Conservation (phyloP, 2,329 filamentous ascomycete genomes). For the Raffaelea deltoideospora region DNA sequence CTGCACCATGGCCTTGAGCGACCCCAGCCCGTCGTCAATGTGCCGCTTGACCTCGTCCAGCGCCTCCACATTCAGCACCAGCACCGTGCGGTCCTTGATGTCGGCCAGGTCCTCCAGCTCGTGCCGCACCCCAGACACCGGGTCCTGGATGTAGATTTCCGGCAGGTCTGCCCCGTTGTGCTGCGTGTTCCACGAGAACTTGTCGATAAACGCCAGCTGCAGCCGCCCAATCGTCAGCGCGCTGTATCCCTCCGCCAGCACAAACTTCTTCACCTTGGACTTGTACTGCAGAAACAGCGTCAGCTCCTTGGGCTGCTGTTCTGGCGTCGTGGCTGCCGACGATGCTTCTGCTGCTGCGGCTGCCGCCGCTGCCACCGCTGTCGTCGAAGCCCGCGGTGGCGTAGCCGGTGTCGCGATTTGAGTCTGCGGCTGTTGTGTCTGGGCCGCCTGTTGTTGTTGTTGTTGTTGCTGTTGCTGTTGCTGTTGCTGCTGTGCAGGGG, state of each 20-base stretch:
- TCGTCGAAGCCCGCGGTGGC: not conserved
- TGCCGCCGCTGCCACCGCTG: not conserved
- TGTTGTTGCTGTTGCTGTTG: no score
- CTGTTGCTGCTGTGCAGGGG: no score
- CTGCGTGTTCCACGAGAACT: constrained; percentile 97
- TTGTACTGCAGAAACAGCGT: constrained; percentile 95
- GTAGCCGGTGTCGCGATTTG: not conserved
- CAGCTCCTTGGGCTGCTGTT: constrained; percentile 80
- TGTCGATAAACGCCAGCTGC: constrained; percentile 95
- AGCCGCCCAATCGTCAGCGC: constrained; percentile 77
- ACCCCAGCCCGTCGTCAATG: constrained; percentile 79
- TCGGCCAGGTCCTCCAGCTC: constrained; percentile 87
- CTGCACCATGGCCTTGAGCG: constrained; percentile 69
- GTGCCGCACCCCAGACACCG: constrained; percentile 88
- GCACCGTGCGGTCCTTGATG: constrained; percentile 84
- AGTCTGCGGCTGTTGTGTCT: no score
- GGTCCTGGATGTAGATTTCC: constrained; percentile 96
- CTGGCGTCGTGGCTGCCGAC: constrained; percentile 31
- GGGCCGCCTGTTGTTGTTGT: no score
- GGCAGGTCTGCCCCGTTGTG: constrained; percentile 84
- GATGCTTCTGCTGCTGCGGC: not conserved
- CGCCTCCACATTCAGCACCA: constrained; percentile 87
- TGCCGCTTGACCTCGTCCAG: constrained; percentile 94
- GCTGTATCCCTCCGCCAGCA: constrained; percentile 68
- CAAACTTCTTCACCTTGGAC: constrained; percentile 91